phyloP scores from a whole-genome alignment of 2,329 filamentous ascomycete species.

The Colletotrichum simmondsii region DNA sequence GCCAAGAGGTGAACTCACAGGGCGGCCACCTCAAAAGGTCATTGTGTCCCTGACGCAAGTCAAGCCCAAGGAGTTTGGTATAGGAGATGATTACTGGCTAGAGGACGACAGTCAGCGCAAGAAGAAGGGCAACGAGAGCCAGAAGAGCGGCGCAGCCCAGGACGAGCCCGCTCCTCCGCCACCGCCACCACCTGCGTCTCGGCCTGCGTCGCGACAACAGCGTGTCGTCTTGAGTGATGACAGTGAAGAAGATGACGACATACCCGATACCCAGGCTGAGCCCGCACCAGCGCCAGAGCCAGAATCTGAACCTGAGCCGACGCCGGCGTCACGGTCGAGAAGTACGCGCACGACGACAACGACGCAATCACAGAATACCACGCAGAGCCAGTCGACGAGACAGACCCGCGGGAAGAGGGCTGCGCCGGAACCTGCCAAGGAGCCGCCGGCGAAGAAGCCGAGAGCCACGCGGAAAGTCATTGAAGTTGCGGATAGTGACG shows the following conservation, averaged over 20 bases:
- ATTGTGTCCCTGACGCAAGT: conserved; percentile 80
- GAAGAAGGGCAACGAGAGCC: conserved; percentile 41
- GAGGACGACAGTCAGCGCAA: conserved; percentile 57
- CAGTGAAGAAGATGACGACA: conserved; percentile 42
- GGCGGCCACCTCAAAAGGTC: conserved; percentile 58
- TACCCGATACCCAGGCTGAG: conserved; percentile 12
- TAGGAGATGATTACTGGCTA: conserved; percentile 83
- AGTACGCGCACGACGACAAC: conserved; percentile 27
- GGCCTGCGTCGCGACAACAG: conserved; percentile 25
- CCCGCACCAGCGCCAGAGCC: conserved; percentile 10
- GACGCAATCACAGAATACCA: conserved; percentile 43
- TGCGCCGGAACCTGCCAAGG: conserved; percentile 42
- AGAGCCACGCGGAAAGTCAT: conserved; percentile 47
- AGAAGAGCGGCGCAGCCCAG: conserved; percentile 36
- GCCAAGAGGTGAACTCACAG: conserved; percentile 61
- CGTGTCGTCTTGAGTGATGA: conserved; percentile 48
- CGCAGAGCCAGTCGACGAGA: conserved; percentile 42
- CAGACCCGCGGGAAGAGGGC: conserved; percentile 46
- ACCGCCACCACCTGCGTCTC: background rate
- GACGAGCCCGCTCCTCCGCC: conserved; percentile 3
- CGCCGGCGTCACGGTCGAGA: conserved; percentile 5
- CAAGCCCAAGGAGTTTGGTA: conserved; percentile 76
- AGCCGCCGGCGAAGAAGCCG: conserved; percentile 46
- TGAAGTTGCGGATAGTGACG: conserved; percentile 51
- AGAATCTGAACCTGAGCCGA: conserved; percentile 8